These are phyloP conservation scores for Leccinellum luteum DNA, from an alignment of 768 basidiomycete genomes.

Conservation along the genomic window DNA sequence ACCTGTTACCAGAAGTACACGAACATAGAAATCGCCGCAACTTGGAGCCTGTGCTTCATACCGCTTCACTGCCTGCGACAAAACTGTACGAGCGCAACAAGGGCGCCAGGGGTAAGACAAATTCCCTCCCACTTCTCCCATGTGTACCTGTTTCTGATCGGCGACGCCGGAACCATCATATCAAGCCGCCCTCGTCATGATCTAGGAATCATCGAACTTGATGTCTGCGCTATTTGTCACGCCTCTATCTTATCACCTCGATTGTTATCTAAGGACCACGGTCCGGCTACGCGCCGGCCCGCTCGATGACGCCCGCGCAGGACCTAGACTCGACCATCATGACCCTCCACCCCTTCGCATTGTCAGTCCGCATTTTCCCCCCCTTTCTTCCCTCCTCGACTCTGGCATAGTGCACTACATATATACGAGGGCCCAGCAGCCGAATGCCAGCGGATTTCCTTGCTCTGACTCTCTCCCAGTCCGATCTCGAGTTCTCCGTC, in stretches of 20 bases:
- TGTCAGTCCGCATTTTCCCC: neutral
- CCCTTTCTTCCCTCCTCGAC: neutral
- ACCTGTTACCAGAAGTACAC: neutral
- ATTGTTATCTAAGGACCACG: neutral
- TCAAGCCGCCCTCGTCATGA: constrained; percentile 1
- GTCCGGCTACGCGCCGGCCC: neutral
- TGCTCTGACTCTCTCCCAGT: neutral
- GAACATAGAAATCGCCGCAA: neutral
- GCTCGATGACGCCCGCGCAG: neutral
- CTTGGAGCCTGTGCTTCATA: neutral
- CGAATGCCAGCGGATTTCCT: neutral
- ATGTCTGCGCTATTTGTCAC: neutral
- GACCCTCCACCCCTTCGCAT: neutral
- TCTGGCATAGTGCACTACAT: neutral
- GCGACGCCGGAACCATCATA: neutral
- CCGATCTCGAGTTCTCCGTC: neutral
- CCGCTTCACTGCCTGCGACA: neutral
- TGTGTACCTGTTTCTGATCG: neutral
- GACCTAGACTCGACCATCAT: neutral
- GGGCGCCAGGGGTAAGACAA: constrained; percentile 3
- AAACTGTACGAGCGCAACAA: constrained; percentile 2
- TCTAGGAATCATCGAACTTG: neutral
- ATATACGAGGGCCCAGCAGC: neutral
- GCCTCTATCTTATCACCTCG: neutral
- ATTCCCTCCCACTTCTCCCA: neutral